Conservation (phyloP, 2,329 filamentous ascomycete genomes). For the Ophiocordyceps australis region DNA sequence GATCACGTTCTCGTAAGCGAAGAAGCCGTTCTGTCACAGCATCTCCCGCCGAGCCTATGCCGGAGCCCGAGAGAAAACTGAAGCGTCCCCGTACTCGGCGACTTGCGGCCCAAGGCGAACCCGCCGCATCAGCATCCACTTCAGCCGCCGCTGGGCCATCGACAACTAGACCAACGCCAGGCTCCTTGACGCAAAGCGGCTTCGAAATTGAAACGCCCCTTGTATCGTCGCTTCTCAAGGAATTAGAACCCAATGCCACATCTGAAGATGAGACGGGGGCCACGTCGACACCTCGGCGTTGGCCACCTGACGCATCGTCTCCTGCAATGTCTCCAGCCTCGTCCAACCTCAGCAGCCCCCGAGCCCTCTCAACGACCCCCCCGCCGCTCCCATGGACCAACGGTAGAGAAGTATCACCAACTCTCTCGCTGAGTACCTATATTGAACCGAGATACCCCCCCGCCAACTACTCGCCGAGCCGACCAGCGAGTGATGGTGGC, state of each 20-base stretch:
- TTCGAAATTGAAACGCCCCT: constrained; percentile 50
- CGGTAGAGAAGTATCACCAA: constrained; percentile 43
- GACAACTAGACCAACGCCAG: constrained; percentile 5
- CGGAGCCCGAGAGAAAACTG: constrained; percentile 63
- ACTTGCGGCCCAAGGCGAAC: constrained; percentile 28
- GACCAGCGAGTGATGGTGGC: constrained; percentile 23
- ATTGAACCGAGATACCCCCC: constrained; percentile 60
- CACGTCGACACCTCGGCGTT: constrained; percentile 10
- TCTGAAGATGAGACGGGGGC: constrained; percentile 33
- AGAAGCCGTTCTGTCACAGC: constrained; percentile 52
- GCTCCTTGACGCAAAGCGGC: constrained; percentile 7
- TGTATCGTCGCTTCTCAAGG: constrained; percentile 69
- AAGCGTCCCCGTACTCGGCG: constrained; percentile 74
- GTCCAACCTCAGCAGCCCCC: constrained; percentile 48
- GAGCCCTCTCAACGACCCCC: constrained; percentile 49
- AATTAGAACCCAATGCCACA: constrained; percentile 53
- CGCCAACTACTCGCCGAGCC: constrained; percentile 51
- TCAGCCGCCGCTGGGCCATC: constrained; percentile 12
- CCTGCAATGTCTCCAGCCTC: constrained; percentile 47
- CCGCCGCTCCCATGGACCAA: constrained; percentile 39
- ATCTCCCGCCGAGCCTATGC: constrained; percentile 49
- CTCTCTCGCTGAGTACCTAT: constrained; percentile 47
- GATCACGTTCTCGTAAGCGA: constrained; percentile 41
- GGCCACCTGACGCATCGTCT: constrained; percentile 26
- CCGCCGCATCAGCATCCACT: constrained; percentile 21